These are phyloP conservation scores for Chara braunii DNA, from an alignment of 139 green algal genomes.

Conservation along the genomic window DNA sequence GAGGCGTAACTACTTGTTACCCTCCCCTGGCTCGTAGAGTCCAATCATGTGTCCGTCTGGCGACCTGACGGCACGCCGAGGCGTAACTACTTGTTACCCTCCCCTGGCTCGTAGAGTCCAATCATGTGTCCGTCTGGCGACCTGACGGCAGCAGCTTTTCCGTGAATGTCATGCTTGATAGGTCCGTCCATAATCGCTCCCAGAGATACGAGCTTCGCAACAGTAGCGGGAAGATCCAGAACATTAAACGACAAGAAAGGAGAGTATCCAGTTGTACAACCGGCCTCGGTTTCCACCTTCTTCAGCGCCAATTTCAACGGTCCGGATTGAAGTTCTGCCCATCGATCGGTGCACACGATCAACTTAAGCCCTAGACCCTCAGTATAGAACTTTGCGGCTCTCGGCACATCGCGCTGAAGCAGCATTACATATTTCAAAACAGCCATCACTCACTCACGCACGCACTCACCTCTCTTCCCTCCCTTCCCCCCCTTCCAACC, in stretches of 20 bases:
- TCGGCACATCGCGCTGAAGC: constrained; percentile 59
- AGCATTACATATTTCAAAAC: constrained; percentile 51
- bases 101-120: constrained; percentile 11
- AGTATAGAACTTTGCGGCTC: constrained; percentile 58
- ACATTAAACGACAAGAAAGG: constrained; percentile 63
- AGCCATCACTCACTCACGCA: too few relatives aligned
- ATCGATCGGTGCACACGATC: constrained; percentile 56
- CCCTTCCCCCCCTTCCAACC: too few relatives aligned
- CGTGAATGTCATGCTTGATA: constrained; percentile 56
- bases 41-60: neutral
- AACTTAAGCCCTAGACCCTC: constrained; percentile 59
- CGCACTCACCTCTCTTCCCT: too few relatives aligned
- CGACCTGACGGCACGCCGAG: neutral
- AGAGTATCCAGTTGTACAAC: constrained; percentile 54
- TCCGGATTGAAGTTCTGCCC: constrained; percentile 44
- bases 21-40: neutral
- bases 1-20: too few relatives aligned
- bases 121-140: constrained; percentile 23
- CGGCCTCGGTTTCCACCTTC: constrained; percentile 49
- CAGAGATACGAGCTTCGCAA: constrained; percentile 52
- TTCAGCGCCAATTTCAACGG: constrained; percentile 10
- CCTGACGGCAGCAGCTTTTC: constrained; percentile 38
- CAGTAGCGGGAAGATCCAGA: constrained; percentile 55
- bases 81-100: too few relatives aligned
- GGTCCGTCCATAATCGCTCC: constrained; percentile 60